Percentiles rank a stretch among this genome's conserved stretches.
These are phyloP conservation scores for Salix koriyanagi DNA, from an alignment of 345 rosid genomes.

Conservation along the genomic window DNA sequence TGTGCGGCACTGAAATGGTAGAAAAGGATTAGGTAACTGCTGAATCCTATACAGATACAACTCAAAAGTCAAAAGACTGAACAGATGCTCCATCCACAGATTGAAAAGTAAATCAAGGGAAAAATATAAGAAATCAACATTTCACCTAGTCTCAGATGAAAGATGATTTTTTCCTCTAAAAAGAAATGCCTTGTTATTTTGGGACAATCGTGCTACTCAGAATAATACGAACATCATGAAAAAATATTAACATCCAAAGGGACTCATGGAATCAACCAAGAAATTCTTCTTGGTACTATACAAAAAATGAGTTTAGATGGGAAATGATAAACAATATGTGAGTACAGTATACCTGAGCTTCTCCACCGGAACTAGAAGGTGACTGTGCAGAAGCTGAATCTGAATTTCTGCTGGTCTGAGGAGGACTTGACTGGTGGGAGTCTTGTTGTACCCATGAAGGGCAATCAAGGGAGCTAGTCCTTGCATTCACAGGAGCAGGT, in stretches of 20 bases:
- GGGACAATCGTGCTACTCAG: background rate
- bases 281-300: background rate
- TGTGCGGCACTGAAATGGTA: slow-evolving; percentile 75
- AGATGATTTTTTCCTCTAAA: background rate
- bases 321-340: background rate
- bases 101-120: no score
- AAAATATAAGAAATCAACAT: no score
- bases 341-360: slow-evolving; percentile 60
- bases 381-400: slow-evolving; percentile 97
- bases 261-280: background rate
- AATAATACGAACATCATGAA: background rate
- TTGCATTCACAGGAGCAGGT: slow-evolving; percentile 52
- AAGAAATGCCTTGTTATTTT: background rate
- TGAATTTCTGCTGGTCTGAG: slow-evolving; percentile 87
- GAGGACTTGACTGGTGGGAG: slow-evolving; percentile 93
- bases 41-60: background rate
- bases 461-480: slow-evolving; percentile 65
- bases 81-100: slow-evolving; percentile 3
- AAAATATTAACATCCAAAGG: background rate
- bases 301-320: background rate
- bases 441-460: slow-evolving; percentile 79
- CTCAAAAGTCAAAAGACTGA: background rate
- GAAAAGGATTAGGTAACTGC: slow-evolving; percentile 1
- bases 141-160: no score
- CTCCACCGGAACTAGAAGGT: slow-evolving; percentile 91